A percentile compares a stretch with the other conserved stretches of the same genome.
phyloP scores from a whole-genome alignment of 1,139 yeast genomes.

The Nakaseomyces sp. region DNA sequence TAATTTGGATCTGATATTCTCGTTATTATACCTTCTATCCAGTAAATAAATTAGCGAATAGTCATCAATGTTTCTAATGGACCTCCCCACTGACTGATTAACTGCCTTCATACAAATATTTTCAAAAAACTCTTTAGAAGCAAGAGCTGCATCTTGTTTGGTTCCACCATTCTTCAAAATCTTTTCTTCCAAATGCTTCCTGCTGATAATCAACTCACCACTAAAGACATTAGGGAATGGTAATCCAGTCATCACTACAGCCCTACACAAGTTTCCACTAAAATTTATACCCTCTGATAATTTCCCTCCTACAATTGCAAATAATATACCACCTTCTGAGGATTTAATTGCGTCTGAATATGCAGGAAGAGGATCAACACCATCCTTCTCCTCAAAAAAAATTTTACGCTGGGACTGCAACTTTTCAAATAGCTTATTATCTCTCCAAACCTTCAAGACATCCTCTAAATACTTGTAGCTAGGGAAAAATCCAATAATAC shows the following conservation, averaged over 20 bases:
- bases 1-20: slow-evolving; percentile 49
- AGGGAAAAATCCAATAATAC: slow-evolving; percentile 76
- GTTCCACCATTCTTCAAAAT: slow-evolving; percentile 26
- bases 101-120: slow-evolving; percentile 87
- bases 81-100: slow-evolving; percentile 88
- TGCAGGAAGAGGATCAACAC: slow-evolving; percentile 40
- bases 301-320: slow-evolving; percentile 90
- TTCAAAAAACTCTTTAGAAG: slow-evolving; percentile 49
- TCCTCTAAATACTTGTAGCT: slow-evolving; percentile 64
- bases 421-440: slow-evolving; percentile 29
- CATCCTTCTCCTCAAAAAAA: slow-evolving; percentile 50
- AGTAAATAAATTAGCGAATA: slow-evolving; percentile 67
- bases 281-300: slow-evolving; percentile 93
- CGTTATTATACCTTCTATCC: slow-evolving; percentile 51
- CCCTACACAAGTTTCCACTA: slow-evolving; percentile 76
- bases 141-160: slow-evolving; percentile 23
- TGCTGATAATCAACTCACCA: slow-evolving; percentile 72
- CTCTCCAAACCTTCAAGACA: slow-evolving; percentile 47
- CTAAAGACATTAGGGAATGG: slow-evolving; percentile 85
- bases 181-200: slow-evolving; percentile 51
- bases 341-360: slow-evolving; percentile 38
- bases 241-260: slow-evolving; percentile 78
- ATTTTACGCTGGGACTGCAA: slow-evolving; percentile 38
- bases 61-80: slow-evolving; percentile 77
- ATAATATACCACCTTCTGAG: slow-evolving; percentile 51